Conservation (phyloP, 805 yeast genomes). For the Wickerhamomyces chaumierensis region DNA sequence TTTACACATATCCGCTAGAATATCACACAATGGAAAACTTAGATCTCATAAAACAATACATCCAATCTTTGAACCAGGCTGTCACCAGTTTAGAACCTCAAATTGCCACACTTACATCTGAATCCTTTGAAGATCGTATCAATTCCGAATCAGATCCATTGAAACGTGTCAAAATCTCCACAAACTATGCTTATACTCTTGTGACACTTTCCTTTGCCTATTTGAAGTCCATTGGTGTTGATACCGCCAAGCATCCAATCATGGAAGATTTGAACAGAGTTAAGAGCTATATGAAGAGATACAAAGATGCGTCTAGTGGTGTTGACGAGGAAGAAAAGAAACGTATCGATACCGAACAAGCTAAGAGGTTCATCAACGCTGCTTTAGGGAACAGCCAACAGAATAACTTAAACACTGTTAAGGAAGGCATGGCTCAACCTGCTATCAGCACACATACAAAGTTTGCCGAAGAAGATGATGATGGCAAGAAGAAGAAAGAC, state of each 20-base stretch:
- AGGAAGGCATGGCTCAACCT: slow-evolving; percentile 23
- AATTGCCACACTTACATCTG: slow-evolving; percentile 26
- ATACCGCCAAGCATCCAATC: slow-evolving; percentile 47
- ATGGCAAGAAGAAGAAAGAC: slow-evolving; percentile 6
- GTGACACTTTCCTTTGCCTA: slow-evolving; percentile 49
- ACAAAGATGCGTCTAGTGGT: slow-evolving; percentile 20
- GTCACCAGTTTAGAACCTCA: slow-evolving; percentile 24
- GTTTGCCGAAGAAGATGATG: slow-evolving; percentile 29
- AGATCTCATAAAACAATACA: slow-evolving; percentile 28
- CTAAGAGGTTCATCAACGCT: slow-evolving; percentile 33
- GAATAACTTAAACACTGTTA: slow-evolving; percentile 10
- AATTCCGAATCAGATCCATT: slow-evolving; percentile 13
- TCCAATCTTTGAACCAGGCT: slow-evolving; percentile 27
- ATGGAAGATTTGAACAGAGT: slow-evolving; percentile 58
- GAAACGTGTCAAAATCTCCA: slow-evolving; percentile 23
- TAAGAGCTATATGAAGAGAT: slow-evolving; percentile 53
- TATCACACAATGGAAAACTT: slow-evolving; percentile 35
- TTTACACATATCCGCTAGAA: too few species aligned
- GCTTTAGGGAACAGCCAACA: slow-evolving; percentile 27
- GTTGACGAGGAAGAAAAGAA: slow-evolving; percentile 6
- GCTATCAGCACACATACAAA: slow-evolving; percentile 48
- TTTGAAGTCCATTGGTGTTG: slow-evolving; percentile 45
- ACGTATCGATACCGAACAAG: slow-evolving; percentile 25
- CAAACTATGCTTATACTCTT: slow-evolving; percentile 36
- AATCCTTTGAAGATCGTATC: slow-evolving; percentile 28